Base-by-base conservation (phyloP, 2,329 filamentous ascomycete species). In the Hymenoscyphus scutula region DNA sequence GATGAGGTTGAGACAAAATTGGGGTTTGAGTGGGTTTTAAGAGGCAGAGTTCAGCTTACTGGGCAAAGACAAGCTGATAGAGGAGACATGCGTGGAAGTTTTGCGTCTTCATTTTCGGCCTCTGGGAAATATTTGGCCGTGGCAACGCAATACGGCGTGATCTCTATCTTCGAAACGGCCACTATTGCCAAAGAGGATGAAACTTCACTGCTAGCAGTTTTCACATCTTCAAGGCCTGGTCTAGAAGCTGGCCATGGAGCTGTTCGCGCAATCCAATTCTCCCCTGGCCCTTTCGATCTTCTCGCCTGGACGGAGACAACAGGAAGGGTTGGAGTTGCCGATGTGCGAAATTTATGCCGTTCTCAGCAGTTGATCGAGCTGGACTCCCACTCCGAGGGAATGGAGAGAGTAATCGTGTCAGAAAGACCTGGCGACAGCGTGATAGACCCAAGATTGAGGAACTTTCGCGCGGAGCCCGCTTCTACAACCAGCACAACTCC, bases 251-350 rank as follows among this genome's bases (percentile, higher is more conserved):
- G 17, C 3, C 25, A 30, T 53, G 94, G 94, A 53, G 92, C 94
- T 34, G 87, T 98, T 59, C 85, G 95, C 65, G 91, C 92, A 65
- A 96, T 98, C 90, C 84, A 89, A 1, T 99, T 99, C 74, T 92
- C 91, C 4, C 93, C 94, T 0, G 90, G 90, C 1, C 91, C 93
- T 0, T 94, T 89, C 80, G 94, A 97, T 73, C 84, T 99, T 19
- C 79, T 99, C 48, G 90, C 96, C 6, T 98, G 95, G 93, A 91
- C 92, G 8, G 95, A 99, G 76, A 91, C 97, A 70, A 88, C 90
- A 66, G 90, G 89, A 3, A 82, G 87, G 61, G 81, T 93, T 17
- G 91, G 89, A 41, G 80, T 94, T 45, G 89, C 89, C 5, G 91
- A 95, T 74, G 77, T 91, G 57, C 83, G 90, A 32, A 84, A 80